Percentiles rank a stretch among this genome's conserved stretches.
Conservation (phyloP, 257 asterid genomes). For the Linderniella brevidens region DNA sequence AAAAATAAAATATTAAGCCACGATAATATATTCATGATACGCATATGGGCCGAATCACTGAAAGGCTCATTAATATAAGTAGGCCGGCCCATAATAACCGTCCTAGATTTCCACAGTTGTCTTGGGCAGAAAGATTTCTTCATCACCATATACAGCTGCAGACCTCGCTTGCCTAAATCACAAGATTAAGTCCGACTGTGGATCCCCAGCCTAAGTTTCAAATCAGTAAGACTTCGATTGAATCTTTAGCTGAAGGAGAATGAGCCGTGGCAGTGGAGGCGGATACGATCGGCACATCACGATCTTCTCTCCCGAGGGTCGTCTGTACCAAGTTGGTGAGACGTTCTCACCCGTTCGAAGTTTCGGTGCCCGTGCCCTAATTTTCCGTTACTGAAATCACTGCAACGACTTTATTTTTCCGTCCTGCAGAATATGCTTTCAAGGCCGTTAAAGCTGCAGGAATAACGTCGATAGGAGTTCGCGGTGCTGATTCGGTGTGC, state of each 20-base stretch:
- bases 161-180: no score
- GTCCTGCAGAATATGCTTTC: constrained; percentile 42
- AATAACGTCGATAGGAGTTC: constrained; percentile 87
- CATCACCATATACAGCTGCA: no score
- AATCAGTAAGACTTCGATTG: neutral
- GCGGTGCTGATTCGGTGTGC: constrained; percentile 88
- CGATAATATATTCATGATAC: no score
- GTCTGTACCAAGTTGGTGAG: constrained; percentile 93
- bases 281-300: constrained; percentile 99
- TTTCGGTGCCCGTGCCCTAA: neutral
- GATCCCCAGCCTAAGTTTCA: no score
- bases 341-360: constrained; percentile 3
- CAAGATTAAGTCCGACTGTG: no score
- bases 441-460: constrained; percentile 95
- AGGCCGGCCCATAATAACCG: no score
- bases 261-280: constrained; percentile 99
- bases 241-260: constrained; percentile 11
- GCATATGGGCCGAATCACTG: no score
- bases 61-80: no score
- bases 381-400: constrained; percentile 7
- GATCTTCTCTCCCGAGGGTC: constrained; percentile 99
- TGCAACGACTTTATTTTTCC: constrained; percentile 13
- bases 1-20: no score
- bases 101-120: no score
- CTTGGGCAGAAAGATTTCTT: no score